phyloP scores from a whole-genome alignment of 1,284 basidiomycete genomes.

The Schizophyllum commune region DNA sequence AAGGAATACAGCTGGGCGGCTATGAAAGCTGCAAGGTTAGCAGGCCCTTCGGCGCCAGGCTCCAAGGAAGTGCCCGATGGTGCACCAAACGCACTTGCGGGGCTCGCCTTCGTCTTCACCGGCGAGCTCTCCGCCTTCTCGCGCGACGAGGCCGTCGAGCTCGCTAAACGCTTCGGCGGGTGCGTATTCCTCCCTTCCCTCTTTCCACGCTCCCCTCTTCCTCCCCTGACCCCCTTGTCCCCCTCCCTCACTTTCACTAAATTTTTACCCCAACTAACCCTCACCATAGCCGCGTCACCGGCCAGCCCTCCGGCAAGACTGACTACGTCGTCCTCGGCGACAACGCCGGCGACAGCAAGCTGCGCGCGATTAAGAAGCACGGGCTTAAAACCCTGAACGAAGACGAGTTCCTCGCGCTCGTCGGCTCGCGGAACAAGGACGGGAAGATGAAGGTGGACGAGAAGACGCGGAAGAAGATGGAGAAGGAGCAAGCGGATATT shows the following conservation, averaged over 20 bases:
- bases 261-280: background rate
- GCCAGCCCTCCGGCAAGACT: slow-evolving; percentile 86
- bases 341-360: slow-evolving; percentile 83
- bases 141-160: slow-evolving; percentile 80
- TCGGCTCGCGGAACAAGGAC: slow-evolving; percentile 52
- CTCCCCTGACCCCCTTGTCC: no score
- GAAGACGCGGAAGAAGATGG: slow-evolving; percentile 76
- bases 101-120: slow-evolving; percentile 92
- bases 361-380: slow-evolving; percentile 80
- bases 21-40: slow-evolving; percentile 55
- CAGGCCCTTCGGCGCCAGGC: slow-evolving; percentile 71
- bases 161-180: slow-evolving; percentile 93
- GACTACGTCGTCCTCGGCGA: slow-evolving; percentile 86
- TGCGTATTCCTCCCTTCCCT: slow-evolving; percentile 28
- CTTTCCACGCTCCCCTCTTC: no score
- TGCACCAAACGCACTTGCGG: slow-evolving; percentile 74
- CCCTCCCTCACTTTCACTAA: background rate
- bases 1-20: slow-evolving; percentile 47
- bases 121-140: slow-evolving; percentile 86
- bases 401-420: slow-evolving; percentile 83
- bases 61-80: slow-evolving; percentile 80
- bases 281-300: slow-evolving; percentile 67
- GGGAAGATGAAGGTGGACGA: slow-evolving; percentile 54
- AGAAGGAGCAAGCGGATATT: slow-evolving; percentile 75
- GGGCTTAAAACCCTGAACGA: slow-evolving; percentile 74